Evolutionary conservation across 2,329 filamentous ascomycete species (phyloP).

Genomic region (Podosphaera xanthii): DNA sequence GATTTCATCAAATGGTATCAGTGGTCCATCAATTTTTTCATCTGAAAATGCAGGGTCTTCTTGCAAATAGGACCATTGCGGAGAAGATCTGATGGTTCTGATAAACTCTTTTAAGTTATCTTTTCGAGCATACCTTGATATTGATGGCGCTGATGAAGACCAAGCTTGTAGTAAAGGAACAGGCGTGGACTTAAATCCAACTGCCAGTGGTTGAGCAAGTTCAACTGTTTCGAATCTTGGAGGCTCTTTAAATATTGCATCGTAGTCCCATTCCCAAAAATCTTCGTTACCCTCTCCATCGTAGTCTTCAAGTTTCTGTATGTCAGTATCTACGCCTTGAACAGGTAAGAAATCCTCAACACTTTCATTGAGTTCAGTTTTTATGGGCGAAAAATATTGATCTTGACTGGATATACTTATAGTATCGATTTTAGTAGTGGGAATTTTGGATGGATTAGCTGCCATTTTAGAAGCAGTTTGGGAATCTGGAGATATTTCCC

Average conservation of each 20-base stretch:
- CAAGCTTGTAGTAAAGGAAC: conserved; percentile 19
- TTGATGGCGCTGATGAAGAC: conserved; percentile 17
- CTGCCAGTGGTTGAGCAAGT: conserved; percentile 23
- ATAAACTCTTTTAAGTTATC: conserved; percentile 22
- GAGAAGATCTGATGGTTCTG: conserved; percentile 20
- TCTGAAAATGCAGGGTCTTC: conserved; percentile 23
- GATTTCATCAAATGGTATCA: conserved; percentile 12
- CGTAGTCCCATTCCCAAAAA: conserved; percentile 19
- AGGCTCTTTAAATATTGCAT: conserved; percentile 18
- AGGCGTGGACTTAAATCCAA: conserved; percentile 22
- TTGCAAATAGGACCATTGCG: conserved; percentile 20
- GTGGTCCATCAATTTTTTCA: conserved; percentile 4
- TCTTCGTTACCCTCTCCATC: conserved; percentile 12
- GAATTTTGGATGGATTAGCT: background rate
- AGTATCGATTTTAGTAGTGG: background rate
- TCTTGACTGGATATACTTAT: too few relatives aligned
- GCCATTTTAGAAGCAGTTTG: background rate
- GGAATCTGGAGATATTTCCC: background rate
- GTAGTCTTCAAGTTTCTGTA: background rate
- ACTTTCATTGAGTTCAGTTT: background rate
- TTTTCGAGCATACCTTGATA: conserved; percentile 22
- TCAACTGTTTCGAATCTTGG: conserved; percentile 21
- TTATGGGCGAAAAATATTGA: too few relatives aligned
- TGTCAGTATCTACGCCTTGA: background rate
- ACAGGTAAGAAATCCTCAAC: background rate